phyloP scores from a whole-genome alignment of 208 protist genomes.

The Acanthamoeba divionensis region DNA sequence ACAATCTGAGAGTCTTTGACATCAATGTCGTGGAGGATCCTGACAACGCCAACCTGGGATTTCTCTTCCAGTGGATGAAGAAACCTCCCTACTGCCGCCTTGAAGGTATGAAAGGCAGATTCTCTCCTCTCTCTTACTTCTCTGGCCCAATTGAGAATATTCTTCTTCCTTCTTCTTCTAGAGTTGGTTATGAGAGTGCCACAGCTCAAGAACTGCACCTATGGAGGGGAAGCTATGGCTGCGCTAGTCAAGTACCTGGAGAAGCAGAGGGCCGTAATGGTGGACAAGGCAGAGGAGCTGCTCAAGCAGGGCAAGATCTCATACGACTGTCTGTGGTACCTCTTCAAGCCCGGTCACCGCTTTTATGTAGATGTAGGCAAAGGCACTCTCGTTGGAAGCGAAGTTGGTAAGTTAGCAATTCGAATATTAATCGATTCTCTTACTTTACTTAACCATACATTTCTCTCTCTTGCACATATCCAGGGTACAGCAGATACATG shows the following conservation, averaged over 20 bases:
- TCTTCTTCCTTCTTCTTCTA: not conserved
- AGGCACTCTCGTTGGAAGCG: not conserved
- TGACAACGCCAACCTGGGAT: not conserved
- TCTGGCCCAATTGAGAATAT: not conserved
- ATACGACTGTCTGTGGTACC: slow-evolving; percentile 38
- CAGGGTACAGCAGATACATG: not conserved
- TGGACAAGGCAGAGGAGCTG: not conserved
- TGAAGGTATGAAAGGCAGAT: not conserved
- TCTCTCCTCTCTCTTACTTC: not conserved
- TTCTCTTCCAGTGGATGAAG: slow-evolving; percentile 23
- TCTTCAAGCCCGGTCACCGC: slow-evolving; percentile 42
- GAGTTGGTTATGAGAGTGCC: not conserved
- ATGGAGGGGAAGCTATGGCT: not conserved
- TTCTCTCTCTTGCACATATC: not conserved
- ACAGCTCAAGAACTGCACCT: not conserved
- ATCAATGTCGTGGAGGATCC: not conserved
- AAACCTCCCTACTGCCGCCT: slow-evolving; percentile 35
- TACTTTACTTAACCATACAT: not conserved
- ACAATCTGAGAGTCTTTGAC: not conserved
- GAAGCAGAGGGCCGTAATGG: not conserved
- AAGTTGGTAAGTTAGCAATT: not conserved
- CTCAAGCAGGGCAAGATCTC: slow-evolving; percentile 25
- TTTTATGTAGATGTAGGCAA: slow-evolving; percentile 33
- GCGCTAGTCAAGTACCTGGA: slow-evolving; percentile 26
- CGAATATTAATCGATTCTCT: too few relatives aligned